A percentile compares a stretch with the other conserved stretches of the same genome.
Conservation (phyloP, 371 early-diverging fungal species). For the Mortierella sp. region DNA sequence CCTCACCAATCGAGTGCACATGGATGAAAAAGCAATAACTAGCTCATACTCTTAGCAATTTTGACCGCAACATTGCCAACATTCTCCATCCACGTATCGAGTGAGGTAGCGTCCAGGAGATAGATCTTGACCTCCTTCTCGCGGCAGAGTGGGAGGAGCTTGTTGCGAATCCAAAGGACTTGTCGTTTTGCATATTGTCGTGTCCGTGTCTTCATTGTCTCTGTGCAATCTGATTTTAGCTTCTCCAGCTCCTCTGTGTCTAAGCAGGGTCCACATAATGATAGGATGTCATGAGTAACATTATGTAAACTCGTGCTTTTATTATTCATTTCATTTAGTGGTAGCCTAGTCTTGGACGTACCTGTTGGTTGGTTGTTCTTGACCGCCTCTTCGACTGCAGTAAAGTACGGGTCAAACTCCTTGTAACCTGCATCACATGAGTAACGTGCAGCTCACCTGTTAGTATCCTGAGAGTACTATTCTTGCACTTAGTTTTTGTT, state of each 20-base stretch:
- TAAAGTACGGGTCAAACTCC: constrained; percentile 84
- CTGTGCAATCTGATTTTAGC: constrained; percentile 71
- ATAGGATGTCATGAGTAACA: background rate
- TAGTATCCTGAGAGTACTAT: background rate
- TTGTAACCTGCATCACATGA: constrained; percentile 75
- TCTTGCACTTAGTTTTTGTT: background rate
- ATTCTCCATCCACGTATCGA: constrained; percentile 69
- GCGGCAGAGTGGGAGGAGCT: constrained; percentile 73
- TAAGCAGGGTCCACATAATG: background rate
- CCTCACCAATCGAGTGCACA: background rate
- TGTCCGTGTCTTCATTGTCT: constrained; percentile 89
- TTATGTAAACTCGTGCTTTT: background rate
- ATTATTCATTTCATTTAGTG: background rate
- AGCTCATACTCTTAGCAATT: constrained; percentile 63
- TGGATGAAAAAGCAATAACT: background rate
- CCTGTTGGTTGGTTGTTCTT: constrained; percentile 33
- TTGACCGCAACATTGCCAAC: constrained; percentile 68
- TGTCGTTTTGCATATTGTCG: constrained; percentile 92
- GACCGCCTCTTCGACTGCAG: constrained; percentile 61
- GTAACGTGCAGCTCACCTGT: background rate
- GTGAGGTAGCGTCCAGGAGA: constrained; percentile 83
- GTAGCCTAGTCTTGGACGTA: background rate
- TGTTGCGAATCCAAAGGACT: constrained; percentile 92
- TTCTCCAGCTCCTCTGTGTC: constrained; percentile 60
- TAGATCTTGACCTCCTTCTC: constrained; percentile 68